Conservation (phyloP, 805 yeast species). For the Starmerella cellae region DNA sequence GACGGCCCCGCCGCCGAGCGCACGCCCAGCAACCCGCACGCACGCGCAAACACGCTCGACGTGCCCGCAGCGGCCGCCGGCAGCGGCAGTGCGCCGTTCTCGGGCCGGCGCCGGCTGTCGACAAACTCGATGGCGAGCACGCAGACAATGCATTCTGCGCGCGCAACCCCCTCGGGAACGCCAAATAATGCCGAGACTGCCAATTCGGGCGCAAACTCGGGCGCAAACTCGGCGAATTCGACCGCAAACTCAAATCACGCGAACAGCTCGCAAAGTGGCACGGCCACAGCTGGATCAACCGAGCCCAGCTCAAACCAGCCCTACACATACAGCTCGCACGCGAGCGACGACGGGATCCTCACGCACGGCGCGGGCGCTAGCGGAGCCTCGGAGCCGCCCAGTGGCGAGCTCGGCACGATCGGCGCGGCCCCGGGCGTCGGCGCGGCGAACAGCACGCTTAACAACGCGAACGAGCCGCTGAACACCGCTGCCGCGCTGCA, state of each 20-base stretch:
- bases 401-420: neutral
- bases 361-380: constrained; percentile 4
- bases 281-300: neutral
- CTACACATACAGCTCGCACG: neutral
- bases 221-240: no score
- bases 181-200: no score
- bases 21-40: neutral
- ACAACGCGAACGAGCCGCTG: neutral
- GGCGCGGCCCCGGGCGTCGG: neutral
- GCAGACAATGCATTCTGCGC: constrained; percentile 19
- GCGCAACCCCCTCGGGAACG: constrained; percentile 2
- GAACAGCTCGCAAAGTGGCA: neutral
- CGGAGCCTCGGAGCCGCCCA: neutral
- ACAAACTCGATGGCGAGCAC: constrained; percentile 14
- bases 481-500: neutral
- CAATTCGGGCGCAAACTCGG: no score
- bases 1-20: neutral
- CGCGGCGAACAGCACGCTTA: neutral
- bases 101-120: constrained; percentile 9
- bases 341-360: neutral
- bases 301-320: neutral
- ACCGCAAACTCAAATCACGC: no score
- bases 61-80: neutral
- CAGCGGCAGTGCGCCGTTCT: neutral
- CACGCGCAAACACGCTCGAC: neutral